A percentile compares a stretch with the other conserved stretches of the same genome.
These are phyloP conservation scores for Ettlia oleoabundans DNA, from an alignment of 139 green algal genomes.

Conservation along the genomic window DNA sequence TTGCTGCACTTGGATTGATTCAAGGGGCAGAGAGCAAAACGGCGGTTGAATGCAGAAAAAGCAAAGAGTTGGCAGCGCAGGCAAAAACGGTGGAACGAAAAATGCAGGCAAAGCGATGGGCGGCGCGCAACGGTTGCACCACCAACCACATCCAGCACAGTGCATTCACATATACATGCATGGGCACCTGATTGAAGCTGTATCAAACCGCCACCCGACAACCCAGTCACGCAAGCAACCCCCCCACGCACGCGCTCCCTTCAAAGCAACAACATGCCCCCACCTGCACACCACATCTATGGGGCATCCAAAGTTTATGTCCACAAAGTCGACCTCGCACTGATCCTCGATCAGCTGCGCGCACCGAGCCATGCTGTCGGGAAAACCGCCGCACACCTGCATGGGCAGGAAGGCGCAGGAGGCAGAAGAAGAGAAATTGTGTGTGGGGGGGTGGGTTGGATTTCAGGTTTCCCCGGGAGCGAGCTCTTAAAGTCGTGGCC, in stretches of 20 bases:
- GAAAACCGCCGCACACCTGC: conserved; percentile 86
- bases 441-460: neutral
- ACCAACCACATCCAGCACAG: neutral
- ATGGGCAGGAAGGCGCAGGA: neutral
- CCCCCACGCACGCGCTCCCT: neutral
- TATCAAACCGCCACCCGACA: neutral
- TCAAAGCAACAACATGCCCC: neutral
- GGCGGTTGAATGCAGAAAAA: too few relatives aligned
- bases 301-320: conserved; percentile 96
- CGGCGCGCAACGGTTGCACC: neutral
- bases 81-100: neutral
- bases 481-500: too few relatives aligned
- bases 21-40: neutral
- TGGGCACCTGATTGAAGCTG: neutral
- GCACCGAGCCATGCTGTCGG: conserved; percentile 78
- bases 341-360: conserved; percentile 82
- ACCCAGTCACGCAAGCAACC: neutral
- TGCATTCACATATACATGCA: neutral
- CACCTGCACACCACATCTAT: conserved; percentile 80
- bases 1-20: conserved; percentile 25
- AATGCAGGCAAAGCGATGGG: neutral
- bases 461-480: too few relatives aligned
- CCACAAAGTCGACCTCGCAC: conserved; percentile 86
- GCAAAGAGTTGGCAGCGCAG: neutral
- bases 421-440: too few relatives aligned